Percentiles rank a stretch among this genome's conserved stretches.
Conservation (phyloP, 495 filamentous ascomycete species). For the Neurospora pannonica region DNA sequence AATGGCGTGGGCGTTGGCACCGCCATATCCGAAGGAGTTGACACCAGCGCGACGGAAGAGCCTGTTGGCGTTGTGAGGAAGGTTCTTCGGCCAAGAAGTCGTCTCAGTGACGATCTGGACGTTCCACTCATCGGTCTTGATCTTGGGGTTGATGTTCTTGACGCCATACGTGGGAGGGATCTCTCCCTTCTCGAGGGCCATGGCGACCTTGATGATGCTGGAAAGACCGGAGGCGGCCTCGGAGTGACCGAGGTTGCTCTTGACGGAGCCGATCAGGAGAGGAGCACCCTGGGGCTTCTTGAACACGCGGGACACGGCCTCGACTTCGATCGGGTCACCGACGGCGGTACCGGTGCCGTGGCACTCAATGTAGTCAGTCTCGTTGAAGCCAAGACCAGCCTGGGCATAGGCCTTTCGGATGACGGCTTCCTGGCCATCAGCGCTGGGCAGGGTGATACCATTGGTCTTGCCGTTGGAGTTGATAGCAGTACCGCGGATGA, state of each 20-base stretch:
- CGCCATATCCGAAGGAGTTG: slow-evolving; percentile 52
- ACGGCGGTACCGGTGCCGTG: slow-evolving; percentile 26
- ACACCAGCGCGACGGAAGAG: slow-evolving; percentile 36
- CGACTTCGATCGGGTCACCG: slow-evolving; percentile 30
- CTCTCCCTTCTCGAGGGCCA: slow-evolving; percentile 42
- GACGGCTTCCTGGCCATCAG: slow-evolving; percentile 38
- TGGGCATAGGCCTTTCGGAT: slow-evolving; percentile 39
- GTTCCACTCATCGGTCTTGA: slow-evolving; percentile 20
- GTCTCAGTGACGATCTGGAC: slow-evolving; percentile 17
- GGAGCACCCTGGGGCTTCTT: slow-evolving; percentile 1
- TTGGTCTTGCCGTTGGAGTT: slow-evolving; percentile 45
- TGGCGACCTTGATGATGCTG: slow-evolving; percentile 40
- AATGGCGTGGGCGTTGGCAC: slow-evolving; percentile 48
- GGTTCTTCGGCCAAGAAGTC: slow-evolving; percentile 17
- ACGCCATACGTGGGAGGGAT: slow-evolving; percentile 36
- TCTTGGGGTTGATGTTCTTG: slow-evolving; percentile 37
- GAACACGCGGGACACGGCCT: slow-evolving; percentile 16
- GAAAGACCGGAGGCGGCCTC: slow-evolving; percentile 44
- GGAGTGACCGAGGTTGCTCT: slow-evolving; percentile 48
- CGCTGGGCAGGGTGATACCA: slow-evolving; percentile 43
- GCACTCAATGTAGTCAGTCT: slow-evolving; percentile 31
- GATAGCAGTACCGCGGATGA: slow-evolving; percentile 44
- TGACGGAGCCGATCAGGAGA: slow-evolving; percentile 34
- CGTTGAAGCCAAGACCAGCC: slow-evolving; percentile 33
- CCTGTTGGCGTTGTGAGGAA: neutral